Conservation (phyloP, 768 basidiomycete species). For the Mycena alexandri region DNA sequence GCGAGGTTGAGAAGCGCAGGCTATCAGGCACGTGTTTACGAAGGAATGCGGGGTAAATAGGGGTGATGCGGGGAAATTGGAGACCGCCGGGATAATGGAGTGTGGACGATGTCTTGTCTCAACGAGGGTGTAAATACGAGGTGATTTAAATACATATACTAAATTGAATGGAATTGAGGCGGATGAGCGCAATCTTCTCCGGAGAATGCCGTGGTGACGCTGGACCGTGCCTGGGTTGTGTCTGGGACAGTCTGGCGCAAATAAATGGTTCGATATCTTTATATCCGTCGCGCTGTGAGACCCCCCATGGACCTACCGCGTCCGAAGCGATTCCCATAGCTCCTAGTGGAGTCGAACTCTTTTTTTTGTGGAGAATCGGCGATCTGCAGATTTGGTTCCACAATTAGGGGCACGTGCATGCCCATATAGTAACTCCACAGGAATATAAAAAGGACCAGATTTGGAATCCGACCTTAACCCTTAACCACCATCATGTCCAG, state of each 20-base stretch:
- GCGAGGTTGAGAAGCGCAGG: neutral
- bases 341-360: conserved; percentile 17
- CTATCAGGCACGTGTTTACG: conserved; percentile 9
- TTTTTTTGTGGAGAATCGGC: conserved; percentile 1
- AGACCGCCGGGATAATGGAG: neutral
- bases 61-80: conserved; percentile 2
- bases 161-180: conserved; percentile 1
- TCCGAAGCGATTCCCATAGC: conserved; percentile 10
- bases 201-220: conserved; percentile 17
- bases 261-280: too few relatives aligned
- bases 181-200: neutral
- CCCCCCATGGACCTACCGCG: neutral
- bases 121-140: neutral
- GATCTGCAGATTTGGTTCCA: conserved; percentile 1
- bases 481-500: conserved; percentile 47
- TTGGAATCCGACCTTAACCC: conserved; percentile 10
- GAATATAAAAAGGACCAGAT: conserved; percentile 21
- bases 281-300: neutral
- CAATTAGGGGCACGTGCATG: conserved; percentile 5
- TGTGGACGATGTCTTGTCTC: too few relatives aligned
- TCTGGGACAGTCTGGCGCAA: neutral
- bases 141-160: neutral
- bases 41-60: conserved; percentile 19
- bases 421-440: conserved; percentile 7
- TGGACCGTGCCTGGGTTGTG: conserved; percentile 12